Conservation (phyloP, 371 early-diverging fungal genomes). For the Batkoa obscura region DNA sequence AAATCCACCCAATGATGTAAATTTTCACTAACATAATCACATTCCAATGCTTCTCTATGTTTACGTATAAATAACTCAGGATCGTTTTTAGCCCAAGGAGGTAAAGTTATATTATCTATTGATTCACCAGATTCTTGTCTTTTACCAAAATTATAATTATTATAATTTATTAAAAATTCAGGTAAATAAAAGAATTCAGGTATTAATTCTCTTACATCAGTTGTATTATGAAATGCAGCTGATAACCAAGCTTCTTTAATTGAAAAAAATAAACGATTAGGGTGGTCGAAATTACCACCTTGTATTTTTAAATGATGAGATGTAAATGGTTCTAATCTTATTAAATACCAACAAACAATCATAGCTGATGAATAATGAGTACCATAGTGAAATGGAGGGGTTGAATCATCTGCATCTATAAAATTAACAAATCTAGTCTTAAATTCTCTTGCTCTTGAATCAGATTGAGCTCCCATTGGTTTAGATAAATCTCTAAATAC, state of each 20-base stretch:
- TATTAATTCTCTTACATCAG: constrained; percentile 72
- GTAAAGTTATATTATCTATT: constrained; percentile 53
- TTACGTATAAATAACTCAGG: constrained; percentile 71
- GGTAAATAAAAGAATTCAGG: constrained; percentile 82
- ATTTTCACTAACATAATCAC: constrained; percentile 66
- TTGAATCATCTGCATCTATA: constrained; percentile 36
- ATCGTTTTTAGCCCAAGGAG: constrained; percentile 71
- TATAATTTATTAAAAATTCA: constrained; percentile 63
- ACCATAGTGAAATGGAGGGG: constrained; percentile 64
- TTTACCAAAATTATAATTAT: constrained; percentile 63
- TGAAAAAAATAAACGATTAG: constrained; percentile 44
- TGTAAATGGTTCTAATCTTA: constrained; percentile 73
- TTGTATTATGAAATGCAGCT: constrained; percentile 49
- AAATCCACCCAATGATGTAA: constrained; percentile 82
- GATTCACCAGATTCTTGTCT: constrained; percentile 54
- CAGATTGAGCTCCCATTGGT: constrained; percentile 69
- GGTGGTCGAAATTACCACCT: constrained; percentile 78
- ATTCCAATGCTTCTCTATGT: constrained; percentile 80
- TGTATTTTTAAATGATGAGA: constrained; percentile 54
- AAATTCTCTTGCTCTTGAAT: constrained; percentile 32
- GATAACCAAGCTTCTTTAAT: constrained; percentile 45
- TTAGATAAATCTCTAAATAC: constrained; percentile 65
- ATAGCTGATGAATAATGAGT: constrained; percentile 80
- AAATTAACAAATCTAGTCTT: constrained; percentile 24
- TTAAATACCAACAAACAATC: constrained; percentile 62